Base-by-base conservation (phyloP, 371 early-diverging fungal species). In the Mucor indicus region DNA sequence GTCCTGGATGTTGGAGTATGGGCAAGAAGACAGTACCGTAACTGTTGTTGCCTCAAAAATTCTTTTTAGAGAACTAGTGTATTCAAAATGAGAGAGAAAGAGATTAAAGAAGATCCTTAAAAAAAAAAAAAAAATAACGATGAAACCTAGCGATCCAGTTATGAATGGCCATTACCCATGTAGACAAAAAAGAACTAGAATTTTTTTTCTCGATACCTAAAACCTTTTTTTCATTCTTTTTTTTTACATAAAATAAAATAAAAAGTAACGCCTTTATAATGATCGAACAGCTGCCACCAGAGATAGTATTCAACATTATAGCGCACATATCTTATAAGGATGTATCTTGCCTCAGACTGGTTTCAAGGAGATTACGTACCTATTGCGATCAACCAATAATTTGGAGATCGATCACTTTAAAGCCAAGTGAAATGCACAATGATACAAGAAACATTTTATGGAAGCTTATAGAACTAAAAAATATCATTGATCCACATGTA, bases 1-100 rank as follows among this genome's bases (percentile, higher is more conserved):
- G 98, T 63, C 92, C 93, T 12, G 92, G 94, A 3, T 95, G 95
- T 29, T 76, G 77, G 73, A 65, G 72, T 40, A 48, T 60, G 21
- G 60, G 60, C 13, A 55, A 55, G 48, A 54, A 57, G 21, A 21
- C 39, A 22, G 22, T 23, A 15, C 22, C 23, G 39, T 12, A 22
- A 22, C 23, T 11, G n/a, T 27, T 27, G 11, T 27, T 27, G 5
- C 5, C 7, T 27, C 11, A 7, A 27, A 7, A 27, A 7, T 27
- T 7, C 5, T 11, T 27, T 11, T 27, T 7, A 27, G 5, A 7
- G 29, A 33, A 33, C 9, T 33, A 15, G n/a, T 15, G 4, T 13
- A 5, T 33, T 33, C 35, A 33, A 13, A 33, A 13, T 9, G n/a
- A 4, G 4, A 13, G 4, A 5, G n/a, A 9, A 9, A 15, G n/a